A percentile compares a stretch with the other conserved stretches of the same genome.
These are phyloP conservation scores for Dalbergia cochinchinensis DNA, from an alignment of 306 rosid genomes.

Conservation along the genomic window DNA sequence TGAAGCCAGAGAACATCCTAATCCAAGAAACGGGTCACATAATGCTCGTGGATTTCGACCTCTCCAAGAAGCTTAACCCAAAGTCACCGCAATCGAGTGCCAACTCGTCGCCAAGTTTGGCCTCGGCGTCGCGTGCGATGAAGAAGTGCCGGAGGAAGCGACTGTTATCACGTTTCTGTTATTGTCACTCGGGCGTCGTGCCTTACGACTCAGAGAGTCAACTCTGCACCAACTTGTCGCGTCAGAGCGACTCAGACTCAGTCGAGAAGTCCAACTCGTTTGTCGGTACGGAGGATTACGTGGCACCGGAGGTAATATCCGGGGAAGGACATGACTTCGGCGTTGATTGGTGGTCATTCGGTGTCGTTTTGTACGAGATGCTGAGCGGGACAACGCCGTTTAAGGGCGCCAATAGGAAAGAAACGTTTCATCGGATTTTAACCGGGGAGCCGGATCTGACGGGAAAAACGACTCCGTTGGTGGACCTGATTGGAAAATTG, in stretches of 20 bases:
- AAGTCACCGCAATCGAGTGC: conserved; percentile 53
- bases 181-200: conserved; percentile 49
- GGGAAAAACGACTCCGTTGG: conserved; percentile 64
- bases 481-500: conserved; percentile 65
- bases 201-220: conserved; percentile 38
- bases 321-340: conserved; percentile 81
- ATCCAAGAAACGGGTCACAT: conserved; percentile 88
- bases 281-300: conserved; percentile 97
- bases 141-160: conserved; percentile 27
- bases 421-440: conserved; percentile 71
- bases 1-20: conserved; percentile 92
- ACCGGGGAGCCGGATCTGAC: conserved; percentile 53
- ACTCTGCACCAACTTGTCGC: neutral
- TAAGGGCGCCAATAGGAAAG: conserved; percentile 69
- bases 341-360: conserved; percentile 97
- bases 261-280: conserved; percentile 87
- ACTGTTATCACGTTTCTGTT: conserved; percentile 46
- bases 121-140: neutral
- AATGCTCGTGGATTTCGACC: conserved; percentile 94
- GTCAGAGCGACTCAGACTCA: conserved; percentile 49
- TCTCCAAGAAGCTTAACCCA: conserved; percentile 68
- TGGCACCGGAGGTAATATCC: conserved; percentile 81
- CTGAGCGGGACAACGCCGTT: conserved; percentile 83
- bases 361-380: conserved; percentile 79
- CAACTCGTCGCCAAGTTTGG: conserved; percentile 42